Conservation (phyloP, 257 asterid genomes). For the Avicennia marina region DNA sequence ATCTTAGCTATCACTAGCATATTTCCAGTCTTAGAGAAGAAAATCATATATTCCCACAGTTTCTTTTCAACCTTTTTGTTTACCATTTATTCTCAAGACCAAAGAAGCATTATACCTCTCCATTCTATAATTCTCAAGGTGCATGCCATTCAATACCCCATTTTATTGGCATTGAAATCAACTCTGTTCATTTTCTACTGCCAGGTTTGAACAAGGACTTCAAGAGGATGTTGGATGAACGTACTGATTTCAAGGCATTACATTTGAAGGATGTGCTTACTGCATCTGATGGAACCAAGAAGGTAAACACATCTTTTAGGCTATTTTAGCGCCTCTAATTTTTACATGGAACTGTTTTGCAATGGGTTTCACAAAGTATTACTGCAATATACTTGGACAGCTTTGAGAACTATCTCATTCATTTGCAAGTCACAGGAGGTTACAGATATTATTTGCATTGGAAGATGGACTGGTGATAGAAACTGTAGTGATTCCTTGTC, state of each 20-base stretch:
- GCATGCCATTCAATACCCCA: background rate
- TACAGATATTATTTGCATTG: conserved; percentile 86
- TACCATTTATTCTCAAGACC: conserved; percentile 2
- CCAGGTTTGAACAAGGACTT: conserved; percentile 89
- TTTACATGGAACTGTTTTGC: background rate
- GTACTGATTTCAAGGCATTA: conserved; percentile 67
- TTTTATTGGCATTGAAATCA: conserved; percentile 5
- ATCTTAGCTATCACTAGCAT: too few species aligned
- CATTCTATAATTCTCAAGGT: background rate
- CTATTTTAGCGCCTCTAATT: too few species aligned
- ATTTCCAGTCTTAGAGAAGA: too few species aligned
- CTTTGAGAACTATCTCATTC: conserved; percentile 52
- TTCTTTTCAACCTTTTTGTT: background rate
- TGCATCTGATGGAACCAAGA: conserved; percentile 94
- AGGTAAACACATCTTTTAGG: conserved; percentile 48
- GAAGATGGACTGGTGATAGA: conserved; percentile 84
- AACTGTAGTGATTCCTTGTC: conserved; percentile 93
- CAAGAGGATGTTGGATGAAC: conserved; percentile 62
- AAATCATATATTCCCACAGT: too few species aligned
- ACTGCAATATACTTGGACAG: conserved; percentile 7
- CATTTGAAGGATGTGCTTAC: conserved; percentile 56
- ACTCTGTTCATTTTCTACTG: conserved; percentile 11
- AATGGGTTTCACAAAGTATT: conserved; percentile 4
- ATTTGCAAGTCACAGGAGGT: conserved; percentile 66
- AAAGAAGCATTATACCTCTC: background rate